Base-by-base conservation (phyloP, 176 grass and related monocot genomes). In the Tillandsia leiboldiana region DNA sequence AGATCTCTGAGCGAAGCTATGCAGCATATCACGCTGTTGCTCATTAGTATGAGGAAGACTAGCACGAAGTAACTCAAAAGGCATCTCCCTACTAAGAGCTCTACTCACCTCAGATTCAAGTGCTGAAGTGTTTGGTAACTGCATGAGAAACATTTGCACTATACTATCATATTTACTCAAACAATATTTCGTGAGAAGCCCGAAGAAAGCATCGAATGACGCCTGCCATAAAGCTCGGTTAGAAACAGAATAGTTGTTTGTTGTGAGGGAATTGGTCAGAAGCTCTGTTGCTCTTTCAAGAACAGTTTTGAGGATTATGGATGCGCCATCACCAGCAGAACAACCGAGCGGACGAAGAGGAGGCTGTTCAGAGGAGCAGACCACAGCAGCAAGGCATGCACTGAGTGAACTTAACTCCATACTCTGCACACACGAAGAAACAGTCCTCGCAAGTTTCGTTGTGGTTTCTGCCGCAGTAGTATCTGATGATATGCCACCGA, bases 201-300 rank as follows among this genome's bases (percentile, higher is more conserved):
- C 87, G 75, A 99, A 99, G 82, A 99, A 99, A 77, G 87, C 90
- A 78, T 94, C 90, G 75, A 99, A 99, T 52, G 95, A 99, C 51
- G 95, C 84, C 72, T 99, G 95, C 95, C 95, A 99, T 14, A 94
- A 87, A 71, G 95, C 79, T 58, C 95, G 75, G 82, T 94, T 90
- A 68, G 83, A 80, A 26, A 90, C 63, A 26, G 66, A 86, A 73
- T 81, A 94, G 50, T 77, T 80, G 64, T 77, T 73, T 73, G 85
- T 76, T 12, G 85, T 83, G 77, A 78, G 78, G 73, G 82, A 90
- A 70, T 88, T 85, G 73, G 78, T 94, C 75, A 99, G 81, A 53
- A 94, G 58, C 47, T 94, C 87, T 26, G 95, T 94, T 79, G 95
- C 89, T 51, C 78, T 78, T 67, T 99, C 90, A 66, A 99, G 84